Evolutionary conservation across 768 basidiomycete genomes (phyloP), one percentile per base, ranked within the genome.

Genomic region (Rhodosporidiobolus sp.): DNA sequence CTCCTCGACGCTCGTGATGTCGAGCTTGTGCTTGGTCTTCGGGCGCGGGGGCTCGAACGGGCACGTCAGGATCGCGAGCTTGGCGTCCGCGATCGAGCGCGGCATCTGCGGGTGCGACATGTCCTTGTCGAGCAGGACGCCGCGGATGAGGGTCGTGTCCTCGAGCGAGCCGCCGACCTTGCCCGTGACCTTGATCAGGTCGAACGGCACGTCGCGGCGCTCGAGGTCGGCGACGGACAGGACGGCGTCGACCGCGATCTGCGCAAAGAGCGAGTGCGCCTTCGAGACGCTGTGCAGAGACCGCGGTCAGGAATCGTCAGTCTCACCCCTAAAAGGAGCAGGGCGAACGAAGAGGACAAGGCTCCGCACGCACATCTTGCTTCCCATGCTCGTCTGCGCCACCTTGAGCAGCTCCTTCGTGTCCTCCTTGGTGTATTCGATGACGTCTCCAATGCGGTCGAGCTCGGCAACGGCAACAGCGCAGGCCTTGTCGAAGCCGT

Each of bases 81-180:
- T 88, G 65, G 96, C 96, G 81, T 98, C 91, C 76, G 85, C 86
- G 77, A 99, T 89, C 48, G 84, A 85, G 69, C 86, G 88, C 16
- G 95, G 95, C 96, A 99, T 99, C 82, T 96, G 93, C 8, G 95
- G 90, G 79, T 99, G 96, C 20, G 94, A 97, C 90, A 99, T 95
- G 83, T 99, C 95, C 83, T 99, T 99, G 88, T 99, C 96, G 80
- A 99, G 87, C 78, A 99, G 91, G 54, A 99, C 96, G 77, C 96
- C 96, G 78, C 90, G 90, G 84, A 99, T 95, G 77, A 99, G 86
- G 54, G 87, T 88, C 12, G 92, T 98, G 83, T 99, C 96, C 16
- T 91, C 92, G 50, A 99, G 86, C 17, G 94, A 92, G 50, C 96
- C 96, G 57, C 96, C 96, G 75, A 98, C 95, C 84, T 98, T 98